Evolutionary conservation across 148 eudicot genomes (phyloP), one percentile per base, ranked within the genome.

Genomic region (Rhododendron molle): DNA sequence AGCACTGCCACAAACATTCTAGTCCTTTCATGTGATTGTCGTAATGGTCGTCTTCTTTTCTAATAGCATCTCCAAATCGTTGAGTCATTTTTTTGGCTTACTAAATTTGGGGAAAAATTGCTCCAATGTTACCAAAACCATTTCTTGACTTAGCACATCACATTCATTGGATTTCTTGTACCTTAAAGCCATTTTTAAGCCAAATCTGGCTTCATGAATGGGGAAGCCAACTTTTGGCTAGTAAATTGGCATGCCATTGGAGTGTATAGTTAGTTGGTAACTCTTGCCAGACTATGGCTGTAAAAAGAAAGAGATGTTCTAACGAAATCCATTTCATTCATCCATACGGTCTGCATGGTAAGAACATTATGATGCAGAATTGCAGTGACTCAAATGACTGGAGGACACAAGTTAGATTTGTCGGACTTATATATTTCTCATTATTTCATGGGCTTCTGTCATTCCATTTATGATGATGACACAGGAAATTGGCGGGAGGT

Each of bases 401-500:
- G 14, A 79, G 21, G 38, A 28, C 18, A 14, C 58, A 78, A 54
- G 52, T 79, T 4, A 78, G 34, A 79, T 47, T 49, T 80, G 65
- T 30, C 16, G 38, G 40, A 80, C 43, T 56, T 34, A 20, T 54
- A 56, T 56, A 50, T 81, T 28, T 34, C 28, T 34, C 12, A 60
- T 60, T 60, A 23, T 38, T 81, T 60, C 34, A 21, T 38, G 74
- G 69, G 73, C 6, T 36, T 81, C 65, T 84, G 13, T 47, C 21
- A 36, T 23, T 83, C 67, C 56, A 6, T 40, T 56, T 15, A 76
- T 46, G 83, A 46, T 47, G 44, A 34, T 85, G 74, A 58, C 86
- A 88, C 92, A 92, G 94, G 84, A 58, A 50, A 81, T 92, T 86
- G 91, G 87, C 13, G 94, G 94, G 67, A 91, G 94, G 84, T 49